Conservation (phyloP, 345 rosid species). For the Hevea brasiliensis region DNA sequence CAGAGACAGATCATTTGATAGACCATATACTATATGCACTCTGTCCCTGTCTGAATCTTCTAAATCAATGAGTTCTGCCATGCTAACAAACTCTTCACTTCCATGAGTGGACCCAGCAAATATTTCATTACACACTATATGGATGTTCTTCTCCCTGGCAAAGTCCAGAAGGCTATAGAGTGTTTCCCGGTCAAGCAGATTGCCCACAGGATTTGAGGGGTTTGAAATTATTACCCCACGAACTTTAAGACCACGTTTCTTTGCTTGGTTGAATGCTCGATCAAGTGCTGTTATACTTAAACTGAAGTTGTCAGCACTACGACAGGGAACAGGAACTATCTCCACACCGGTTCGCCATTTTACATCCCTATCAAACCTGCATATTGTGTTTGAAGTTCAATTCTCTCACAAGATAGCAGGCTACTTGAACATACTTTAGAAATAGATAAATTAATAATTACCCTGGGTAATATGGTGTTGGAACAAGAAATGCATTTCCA, state of each 20-base stretch:
- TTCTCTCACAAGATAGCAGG: neutral
- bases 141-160: slow-evolving; percentile 87
- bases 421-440: slow-evolving; percentile 6
- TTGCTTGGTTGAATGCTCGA: slow-evolving; percentile 80
- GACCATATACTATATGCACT: slow-evolving; percentile 71
- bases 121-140: slow-evolving; percentile 71
- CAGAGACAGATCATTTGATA: slow-evolving; percentile 72
- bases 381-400: slow-evolving; percentile 30
- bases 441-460: slow-evolving; percentile 26
- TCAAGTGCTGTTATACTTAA: slow-evolving; percentile 71
- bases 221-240: slow-evolving; percentile 78
- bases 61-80: slow-evolving; percentile 59
- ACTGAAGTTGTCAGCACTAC: slow-evolving; percentile 73
- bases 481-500: slow-evolving; percentile 93
- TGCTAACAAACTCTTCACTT: slow-evolving; percentile 67
- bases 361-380: slow-evolving; percentile 75
- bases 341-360: slow-evolving; percentile 93
- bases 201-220: slow-evolving; percentile 79
- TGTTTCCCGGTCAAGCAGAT: slow-evolving; percentile 47
- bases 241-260: slow-evolving; percentile 78
- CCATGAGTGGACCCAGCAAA: slow-evolving; percentile 64
- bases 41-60: slow-evolving; percentile 67
- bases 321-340: slow-evolving; percentile 82
- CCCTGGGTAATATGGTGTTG: slow-evolving; percentile 82
- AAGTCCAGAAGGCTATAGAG: slow-evolving; percentile 76